Evolutionary conservation across 2,329 filamentous ascomycete species (phyloP), one percentile per base, ranked within the genome.

Genomic region (Parastagonospora avenae): DNA sequence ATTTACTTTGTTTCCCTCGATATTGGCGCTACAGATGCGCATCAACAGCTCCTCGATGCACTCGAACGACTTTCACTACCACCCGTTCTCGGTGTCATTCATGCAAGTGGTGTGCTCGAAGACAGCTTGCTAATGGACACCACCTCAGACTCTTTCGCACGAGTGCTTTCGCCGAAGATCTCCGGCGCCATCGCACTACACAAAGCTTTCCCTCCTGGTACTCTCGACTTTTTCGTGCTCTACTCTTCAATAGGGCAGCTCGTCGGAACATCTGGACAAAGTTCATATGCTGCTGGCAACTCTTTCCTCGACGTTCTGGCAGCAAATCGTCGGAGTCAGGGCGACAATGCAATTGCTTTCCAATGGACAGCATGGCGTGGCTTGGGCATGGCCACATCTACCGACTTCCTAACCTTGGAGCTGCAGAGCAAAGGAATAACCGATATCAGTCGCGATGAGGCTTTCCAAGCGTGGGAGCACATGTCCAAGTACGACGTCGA

Each of bases 311-410:
- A 73, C 40, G 46, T 54, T 2, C 42, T 72, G 8, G 66, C 64
- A 8, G 55, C 55, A 0, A 53, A 67, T 19, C 62, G 66, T 10
- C 57, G 74, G 1, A 30, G 15, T 2, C 60, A 57, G 12, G 76
- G 76, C 4, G 75, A 78, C 52, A 78, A 78, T 11, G 41, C 74
- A 1, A 55, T 77, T 12, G 70, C 76, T 0, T 68, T 80, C 45
- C 73, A 76, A 46, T 80, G 72, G 73, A 79, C 75, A 2, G 64
- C 62, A 1, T 80, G 78, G 78, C 65, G 68, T 0, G 73, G 71
- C 0, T 50, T 77, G 27, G 77, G 77, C 2, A 68, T 80, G 64
- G 74, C 68, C 0, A 64, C 64, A 7, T 59, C 62, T 39, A 68
- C 71, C 0, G 73, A 74, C 10, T 76, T 76, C 52, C 59, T 80